These are phyloP conservation scores for Phlegmacium glaucopus DNA, from an alignment of 768 basidiomycete species.

Conservation along the genomic window DNA sequence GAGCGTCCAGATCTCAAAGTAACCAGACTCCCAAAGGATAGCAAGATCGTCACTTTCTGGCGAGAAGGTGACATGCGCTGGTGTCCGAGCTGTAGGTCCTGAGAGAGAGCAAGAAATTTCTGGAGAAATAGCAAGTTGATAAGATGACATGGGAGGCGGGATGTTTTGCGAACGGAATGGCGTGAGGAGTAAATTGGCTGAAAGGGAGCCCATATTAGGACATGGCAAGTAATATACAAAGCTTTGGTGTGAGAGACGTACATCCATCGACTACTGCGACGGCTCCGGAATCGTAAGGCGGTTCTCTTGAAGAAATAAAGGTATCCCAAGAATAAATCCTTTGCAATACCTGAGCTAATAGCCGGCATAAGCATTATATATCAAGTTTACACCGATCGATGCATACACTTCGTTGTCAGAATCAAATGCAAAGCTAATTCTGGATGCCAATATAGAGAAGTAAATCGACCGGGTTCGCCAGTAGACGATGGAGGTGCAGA, in stretches of 20 bases:
- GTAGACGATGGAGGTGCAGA: constrained; percentile 35
- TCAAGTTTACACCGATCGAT: neutral
- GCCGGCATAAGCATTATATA: neutral
- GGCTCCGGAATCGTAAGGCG: constrained; percentile 75
- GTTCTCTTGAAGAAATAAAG: constrained; percentile 49
- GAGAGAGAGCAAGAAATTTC: constrained; percentile 14
- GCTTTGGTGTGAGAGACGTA: constrained; percentile 35
- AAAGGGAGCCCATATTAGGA: neutral
- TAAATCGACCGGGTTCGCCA: constrained; percentile 51
- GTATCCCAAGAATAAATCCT: constrained; percentile 80
- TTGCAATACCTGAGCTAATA: constrained; percentile 50
- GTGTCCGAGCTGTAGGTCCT: constrained; percentile 32
- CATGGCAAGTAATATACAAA: neutral
- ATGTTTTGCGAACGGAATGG: constrained; percentile 93
- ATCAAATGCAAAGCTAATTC: constrained; percentile 67
- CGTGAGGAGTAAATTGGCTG: constrained; percentile 78
- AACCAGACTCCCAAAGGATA: constrained; percentile 68
- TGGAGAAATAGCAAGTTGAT: constrained; percentile 33
- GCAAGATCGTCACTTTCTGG: constrained; percentile 53
- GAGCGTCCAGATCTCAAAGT: constrained; percentile 67
- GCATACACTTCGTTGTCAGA: constrained; percentile 64
- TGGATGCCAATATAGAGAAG: constrained; percentile 82
- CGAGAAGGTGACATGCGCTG: constrained; percentile 68
- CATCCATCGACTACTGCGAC: constrained; percentile 90
- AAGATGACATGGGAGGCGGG: constrained; percentile 96